A percentile compares a stretch with the other conserved stretches of the same genome.
Evolutionary conservation across 371 early-diverging fungal genomes (phyloP).

Genomic region (Saksenaea vasiformis): DNA sequence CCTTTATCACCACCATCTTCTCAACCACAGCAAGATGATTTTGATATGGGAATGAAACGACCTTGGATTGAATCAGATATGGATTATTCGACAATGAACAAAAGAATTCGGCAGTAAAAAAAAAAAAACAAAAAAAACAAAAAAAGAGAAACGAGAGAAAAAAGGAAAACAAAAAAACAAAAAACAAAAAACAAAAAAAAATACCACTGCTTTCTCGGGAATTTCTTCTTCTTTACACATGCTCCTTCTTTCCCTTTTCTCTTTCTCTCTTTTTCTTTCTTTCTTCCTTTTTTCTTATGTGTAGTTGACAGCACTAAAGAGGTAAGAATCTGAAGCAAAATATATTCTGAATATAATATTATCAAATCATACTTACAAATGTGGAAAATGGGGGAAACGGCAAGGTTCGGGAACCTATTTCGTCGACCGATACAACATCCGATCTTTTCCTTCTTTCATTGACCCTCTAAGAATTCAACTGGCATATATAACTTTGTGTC

Average conservation of each 20-base stretch:
- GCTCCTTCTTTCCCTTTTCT: not conserved
- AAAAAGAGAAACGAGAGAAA: too few species aligned
- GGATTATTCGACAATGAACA: not conserved
- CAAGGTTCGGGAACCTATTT: not conserved
- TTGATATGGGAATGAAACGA: not conserved
- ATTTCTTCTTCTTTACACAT: not conserved
- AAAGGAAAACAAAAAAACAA: not conserved
- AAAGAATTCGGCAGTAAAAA: not conserved
- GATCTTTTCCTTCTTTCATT: not conserved
- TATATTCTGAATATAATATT: not conserved
- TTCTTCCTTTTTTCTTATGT: not conserved
- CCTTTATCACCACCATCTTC: not conserved
- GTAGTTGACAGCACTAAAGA: conserved; percentile 5
- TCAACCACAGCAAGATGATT: not conserved
- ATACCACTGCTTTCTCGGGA: not conserved
- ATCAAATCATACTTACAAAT: not conserved
- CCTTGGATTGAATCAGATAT: not conserved
- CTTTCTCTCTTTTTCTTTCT: not conserved
- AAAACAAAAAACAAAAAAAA: not conserved
- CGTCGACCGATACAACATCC: not conserved
- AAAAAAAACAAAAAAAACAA: too few species aligned
- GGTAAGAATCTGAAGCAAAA: conserved; percentile 5
- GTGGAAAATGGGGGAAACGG: not conserved
- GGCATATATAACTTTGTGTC: too few species aligned
- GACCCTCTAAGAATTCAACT: not conserved